Evolutionary conservation across 2,329 filamentous ascomycete species (phyloP), one percentile per base, ranked within the genome.

Genomic region (Neonectria neomacrospora): DNA sequence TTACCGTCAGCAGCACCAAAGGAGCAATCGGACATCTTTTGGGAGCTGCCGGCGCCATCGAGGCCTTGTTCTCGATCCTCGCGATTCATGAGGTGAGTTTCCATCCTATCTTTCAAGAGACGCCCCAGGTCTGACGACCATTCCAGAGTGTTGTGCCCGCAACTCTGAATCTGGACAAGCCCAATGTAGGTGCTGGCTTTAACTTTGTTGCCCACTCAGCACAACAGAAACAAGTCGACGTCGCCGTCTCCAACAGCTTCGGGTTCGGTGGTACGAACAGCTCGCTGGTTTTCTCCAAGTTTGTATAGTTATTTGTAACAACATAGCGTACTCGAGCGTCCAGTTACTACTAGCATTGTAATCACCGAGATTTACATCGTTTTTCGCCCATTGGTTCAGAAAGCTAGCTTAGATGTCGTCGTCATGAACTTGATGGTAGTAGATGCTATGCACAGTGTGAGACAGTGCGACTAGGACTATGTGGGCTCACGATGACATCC

Each of bases 221-320:
- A 1, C 94, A 97, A 77, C 78, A 91, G 55, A 89, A 88, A 68
- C 76, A 83, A 2, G 87, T 98, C 11, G 81, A 88, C 61, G 90
- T 95, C 22, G 92, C 92, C 5, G 73, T 99, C 61, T 96, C 93
- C 3, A 99, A 99, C 74, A 98, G 95, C 76, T 99, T 99, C 80
- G 96, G 96, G 0, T 99, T 99, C 80, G 96, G 96, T 11, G 96
- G 96, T 16, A 98, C 95, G 1, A 99, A 99, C 80, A 94, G 95
- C 44, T 94, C 89, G 57, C 81, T 99, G 39, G 94, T 94, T 55
- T 95, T 98, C 72, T 85, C 85, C 8, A 76, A 69, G 30, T 60
- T 75, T 47, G 34, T 28, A 55, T 69, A 45, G 55, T 26, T 1
- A 26, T 16, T 12, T 39, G 1, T n/a, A 14, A 14, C 14, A 28